Evolutionary conservation across 345 rosid genomes (phyloP).

Genomic region (Melaleuca quinquenervia): DNA sequence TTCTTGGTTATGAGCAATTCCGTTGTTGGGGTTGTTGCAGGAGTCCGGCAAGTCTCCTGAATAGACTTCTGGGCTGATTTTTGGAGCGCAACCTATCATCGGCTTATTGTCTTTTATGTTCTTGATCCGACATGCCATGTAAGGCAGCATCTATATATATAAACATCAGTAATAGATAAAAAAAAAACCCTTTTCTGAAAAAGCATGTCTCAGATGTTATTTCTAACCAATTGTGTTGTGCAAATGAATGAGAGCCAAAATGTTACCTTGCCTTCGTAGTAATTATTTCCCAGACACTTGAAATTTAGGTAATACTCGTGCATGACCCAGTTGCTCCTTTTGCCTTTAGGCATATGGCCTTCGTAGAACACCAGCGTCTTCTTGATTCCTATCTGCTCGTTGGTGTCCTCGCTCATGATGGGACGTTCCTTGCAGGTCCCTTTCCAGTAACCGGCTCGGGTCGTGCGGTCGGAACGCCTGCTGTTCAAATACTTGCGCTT

Average conservation of each 20-base stretch:
- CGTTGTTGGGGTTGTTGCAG: background rate
- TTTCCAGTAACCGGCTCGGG: conserved; percentile 41
- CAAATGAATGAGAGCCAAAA: background rate
- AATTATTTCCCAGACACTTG: conserved; percentile 2
- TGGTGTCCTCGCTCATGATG: background rate
- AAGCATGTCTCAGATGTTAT: background rate
- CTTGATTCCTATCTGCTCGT: conserved; percentile 20
- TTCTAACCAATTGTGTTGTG: background rate
- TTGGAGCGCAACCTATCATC: background rate
- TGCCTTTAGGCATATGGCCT: background rate
- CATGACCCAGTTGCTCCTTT: conserved; percentile 26
- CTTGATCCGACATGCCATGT: background rate
- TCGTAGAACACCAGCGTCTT: conserved; percentile 26
- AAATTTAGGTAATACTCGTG: conserved; percentile 19
- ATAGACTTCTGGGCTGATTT: background rate
- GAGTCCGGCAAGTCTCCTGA: background rate
- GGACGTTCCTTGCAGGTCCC: conserved; percentile 16
- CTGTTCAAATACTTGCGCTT: conserved; percentile 12
- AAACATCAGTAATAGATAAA: background rate
- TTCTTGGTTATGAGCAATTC: background rate
- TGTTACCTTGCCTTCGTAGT: background rate
- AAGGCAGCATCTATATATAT: background rate
- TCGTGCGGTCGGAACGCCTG: conserved; percentile 6
- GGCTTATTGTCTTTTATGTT: background rate
- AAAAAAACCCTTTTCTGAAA: background rate